Base-by-base conservation (phyloP, 2,329 filamentous ascomycete species). In the Nothophoma quercina region DNA sequence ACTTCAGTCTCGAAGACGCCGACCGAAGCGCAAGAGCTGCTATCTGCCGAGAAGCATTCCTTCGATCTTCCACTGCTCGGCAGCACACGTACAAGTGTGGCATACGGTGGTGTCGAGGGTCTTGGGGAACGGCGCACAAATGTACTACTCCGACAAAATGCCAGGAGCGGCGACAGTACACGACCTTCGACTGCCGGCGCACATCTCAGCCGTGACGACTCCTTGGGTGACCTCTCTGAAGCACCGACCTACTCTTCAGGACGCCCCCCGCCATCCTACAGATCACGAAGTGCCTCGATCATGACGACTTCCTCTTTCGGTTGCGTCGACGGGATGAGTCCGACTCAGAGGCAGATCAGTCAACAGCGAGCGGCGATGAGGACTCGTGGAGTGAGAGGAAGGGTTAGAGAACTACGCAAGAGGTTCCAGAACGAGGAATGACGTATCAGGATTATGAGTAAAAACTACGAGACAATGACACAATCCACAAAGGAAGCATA, bases 281-380 rank as follows among this genome's bases (percentile, higher is more conserved):
- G 63, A 18, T 72, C 71, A 12, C 66, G 60, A 2, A 56, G 68
- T 7, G 64, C 51, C 3, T 73, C 71, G n/a, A 51, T 67, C 2
- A 51, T 64, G 34, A 66, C 66, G 3, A 71, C 65, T 7, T 73
- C 71, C 9, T 73, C 71, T 3, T 73, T 73, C 32, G 71, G 70
- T 5, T 73, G 70, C 41, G 62, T 73, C 8, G 70, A 73, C 40
- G 70, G 68, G 4, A 68, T 72, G 64, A 67, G 60, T 29, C 33
- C 58, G 18, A 60, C 60, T 18, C 66, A 67, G 33, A 56, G 69
- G 41, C 62, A 67, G 32, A 55, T 62, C 29, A 67, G 64, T 42
- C 67, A 69, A 40, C 63, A 65, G 33, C 55, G 59, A 42, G 62
- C 64, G 8, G 60, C 22, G 0, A 30, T 51, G 28, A 50, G 59